A percentile compares a stretch with the other conserved stretches of the same genome.
Evolutionary conservation across 768 basidiomycete species (phyloP).

Genomic region (Tylopilus rubrobrunneus): DNA sequence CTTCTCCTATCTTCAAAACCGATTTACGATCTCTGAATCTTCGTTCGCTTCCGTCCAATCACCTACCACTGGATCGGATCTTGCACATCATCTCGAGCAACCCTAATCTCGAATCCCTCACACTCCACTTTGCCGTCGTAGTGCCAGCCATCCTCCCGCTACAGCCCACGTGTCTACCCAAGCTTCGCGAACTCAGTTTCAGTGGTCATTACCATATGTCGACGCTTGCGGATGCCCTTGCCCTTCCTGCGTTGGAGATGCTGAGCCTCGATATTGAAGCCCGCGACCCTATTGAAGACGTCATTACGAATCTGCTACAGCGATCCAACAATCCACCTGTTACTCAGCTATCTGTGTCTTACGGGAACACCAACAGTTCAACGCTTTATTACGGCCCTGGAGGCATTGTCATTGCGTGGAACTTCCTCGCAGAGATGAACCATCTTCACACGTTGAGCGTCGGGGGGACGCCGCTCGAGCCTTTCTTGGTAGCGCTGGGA

Average conservation of each 20-base stretch:
- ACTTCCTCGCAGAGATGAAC: conserved; percentile 56
- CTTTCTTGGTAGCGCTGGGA: conserved; percentile 54
- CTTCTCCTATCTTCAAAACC: conserved; percentile 64
- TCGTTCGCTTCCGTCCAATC: conserved; percentile 59
- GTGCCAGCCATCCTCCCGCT: conserved; percentile 63
- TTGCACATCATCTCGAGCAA: conserved; percentile 62
- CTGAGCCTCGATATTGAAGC: conserved; percentile 69
- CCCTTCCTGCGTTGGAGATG: conserved; percentile 52
- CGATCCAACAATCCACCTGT: conserved; percentile 59
- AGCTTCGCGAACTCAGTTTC: conserved; percentile 52
- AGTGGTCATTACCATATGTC: conserved; percentile 67
- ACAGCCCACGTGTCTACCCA: conserved; percentile 46
- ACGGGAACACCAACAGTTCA: conserved; percentile 38
- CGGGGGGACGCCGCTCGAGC: conserved; percentile 64
- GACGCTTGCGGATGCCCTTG: conserved; percentile 57
- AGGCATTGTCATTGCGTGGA: conserved; percentile 62
- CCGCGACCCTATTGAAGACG: conserved; percentile 72
- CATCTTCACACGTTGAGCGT: conserved; percentile 58
- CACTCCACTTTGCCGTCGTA: conserved; percentile 60
- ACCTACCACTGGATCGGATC: conserved; percentile 65
- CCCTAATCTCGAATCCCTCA: conserved; percentile 50
- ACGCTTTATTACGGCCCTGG: conserved; percentile 58
- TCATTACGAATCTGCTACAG: conserved; percentile 55
- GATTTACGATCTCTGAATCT: conserved; percentile 58
- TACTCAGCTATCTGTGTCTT: conserved; percentile 58